phyloP scores from a whole-genome alignment of 768 basidiomycete species.

The Paxillus rubicundulus region DNA sequence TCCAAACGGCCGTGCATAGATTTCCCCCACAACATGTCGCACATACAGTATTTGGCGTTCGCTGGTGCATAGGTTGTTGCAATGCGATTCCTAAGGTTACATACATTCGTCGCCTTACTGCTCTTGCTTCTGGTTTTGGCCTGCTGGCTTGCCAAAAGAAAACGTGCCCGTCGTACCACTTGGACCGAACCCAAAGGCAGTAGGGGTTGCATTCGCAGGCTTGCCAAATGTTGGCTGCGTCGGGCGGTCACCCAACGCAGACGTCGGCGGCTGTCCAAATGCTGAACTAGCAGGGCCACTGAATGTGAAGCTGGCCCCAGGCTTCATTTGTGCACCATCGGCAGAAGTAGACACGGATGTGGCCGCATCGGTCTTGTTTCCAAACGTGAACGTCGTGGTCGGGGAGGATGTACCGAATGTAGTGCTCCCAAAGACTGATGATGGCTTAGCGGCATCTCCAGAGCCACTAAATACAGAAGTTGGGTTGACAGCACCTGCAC shows the following conservation, averaged over 20 bases:
- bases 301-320: conserved; percentile 25
- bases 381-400: conserved; percentile 12
- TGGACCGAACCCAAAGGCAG: conserved; percentile 32
- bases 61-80: too few species aligned
- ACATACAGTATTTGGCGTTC: neutral
- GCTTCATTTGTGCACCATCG: conserved; percentile 23
- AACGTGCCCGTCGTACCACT: conserved; percentile 15
- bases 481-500: neutral
- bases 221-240: conserved; percentile 14
- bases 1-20: neutral
- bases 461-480: conserved; percentile 4
- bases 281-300: conserved; percentile 9
- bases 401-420: conserved; percentile 9
- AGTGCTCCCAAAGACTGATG: conserved; percentile 1
- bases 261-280: conserved; percentile 10
- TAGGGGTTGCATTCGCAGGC: conserved; percentile 19
- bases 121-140: conserved; percentile 34
- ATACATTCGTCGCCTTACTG: conserved; percentile 17
- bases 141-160: conserved; percentile 25
- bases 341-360: conserved; percentile 3
- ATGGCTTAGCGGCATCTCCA: conserved; percentile 3
- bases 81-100: neutral
- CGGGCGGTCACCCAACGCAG: conserved; percentile 4
- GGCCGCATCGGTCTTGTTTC: conserved; percentile 14
- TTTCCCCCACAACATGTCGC: neutral